Base-by-base conservation (phyloP, 2,329 filamentous ascomycete genomes). In the Talaromyces sp. region DNA sequence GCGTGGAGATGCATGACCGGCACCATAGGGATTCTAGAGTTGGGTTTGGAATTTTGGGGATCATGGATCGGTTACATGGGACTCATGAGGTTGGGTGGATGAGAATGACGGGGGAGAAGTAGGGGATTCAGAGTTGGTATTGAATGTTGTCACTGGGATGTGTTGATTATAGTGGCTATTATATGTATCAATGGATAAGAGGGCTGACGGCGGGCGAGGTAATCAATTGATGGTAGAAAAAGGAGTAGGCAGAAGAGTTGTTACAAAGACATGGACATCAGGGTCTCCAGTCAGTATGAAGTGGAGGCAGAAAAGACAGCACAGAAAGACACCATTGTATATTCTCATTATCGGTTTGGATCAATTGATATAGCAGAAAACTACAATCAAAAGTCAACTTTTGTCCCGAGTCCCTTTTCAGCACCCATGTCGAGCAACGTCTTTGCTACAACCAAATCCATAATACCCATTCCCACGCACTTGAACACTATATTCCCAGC, bases 391-490 rank as follows among this genome's bases (percentile, higher is more conserved):
- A 53, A 53, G 5, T 58, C 58, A 31, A 59, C 52, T 8, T 23
- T 44, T 18, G 58, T 61, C 12, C 64, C 64, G 40, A 62, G 31
- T 1, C 61, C 61, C 23, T 56, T 36, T 36, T 72, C 70, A 18
- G 52, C 65, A 16, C 75, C 77, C 62, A 79, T 65, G 14, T 73
- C 69, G 58, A 80, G 68, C 61, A 79, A 61, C 62, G 74, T 73
- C 65, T 73, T 76, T 7, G 76, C 79, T 58, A 81, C 73, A 8
- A 78, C 75, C 53, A 83, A 65, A 70, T 83, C 81, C 77, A 82
- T 83, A 47, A 83, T 72, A 0, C 79, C 80, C 68, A 83, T 75
- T 0, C 81, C 81, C 7, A 83, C 80, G 63, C 80, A 81, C 65
- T 83, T 83, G 55, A 81, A 82, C 1, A 83, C 68, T 33, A 81